phyloP scores from a whole-genome alignment of 306 rosid genomes.

The Myrica gale region DNA sequence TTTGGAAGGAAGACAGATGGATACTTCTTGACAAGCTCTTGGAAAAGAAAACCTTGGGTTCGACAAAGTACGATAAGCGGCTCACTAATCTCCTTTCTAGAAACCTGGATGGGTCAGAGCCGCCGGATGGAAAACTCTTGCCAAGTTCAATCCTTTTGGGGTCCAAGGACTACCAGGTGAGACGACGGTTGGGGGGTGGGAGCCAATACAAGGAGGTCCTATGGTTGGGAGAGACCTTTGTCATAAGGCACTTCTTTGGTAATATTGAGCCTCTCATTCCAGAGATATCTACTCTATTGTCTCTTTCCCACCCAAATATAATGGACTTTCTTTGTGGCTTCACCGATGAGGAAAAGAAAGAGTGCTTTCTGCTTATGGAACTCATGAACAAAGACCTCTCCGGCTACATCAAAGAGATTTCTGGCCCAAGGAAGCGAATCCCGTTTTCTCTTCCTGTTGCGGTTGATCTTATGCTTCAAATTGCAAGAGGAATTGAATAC shows the following conservation, averaged over 20 bases:
- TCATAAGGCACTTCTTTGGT: conserved; percentile 57
- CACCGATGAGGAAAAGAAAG: conserved; percentile 73
- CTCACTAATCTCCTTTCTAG: conserved; percentile 51
- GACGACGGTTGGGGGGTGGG: conserved; percentile 70
- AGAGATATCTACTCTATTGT: conserved; percentile 55
- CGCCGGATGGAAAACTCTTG: conserved; percentile 48
- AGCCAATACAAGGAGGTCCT: conserved; percentile 69
- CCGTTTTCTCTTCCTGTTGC: conserved; percentile 74
- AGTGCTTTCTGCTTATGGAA: conserved; percentile 72
- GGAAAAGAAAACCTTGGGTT: conserved; percentile 50
- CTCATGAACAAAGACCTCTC: conserved; percentile 70
- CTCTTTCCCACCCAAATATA: conserved; percentile 83
- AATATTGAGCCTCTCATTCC: conserved; percentile 59
- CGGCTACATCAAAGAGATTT: conserved; percentile 59
- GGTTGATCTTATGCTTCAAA: conserved; percentile 88
- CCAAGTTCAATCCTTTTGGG: conserved; percentile 66
- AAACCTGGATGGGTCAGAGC: conserved; percentile 47
- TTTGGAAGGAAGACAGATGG: conserved; percentile 86
- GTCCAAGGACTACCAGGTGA: conserved; percentile 69
- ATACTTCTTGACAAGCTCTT: conserved; percentile 45
- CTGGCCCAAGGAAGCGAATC: conserved; percentile 55
- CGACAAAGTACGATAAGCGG: conserved; percentile 50
- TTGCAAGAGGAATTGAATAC: conserved; percentile 87
- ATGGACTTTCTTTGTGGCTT: conserved; percentile 64
- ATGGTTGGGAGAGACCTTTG: conserved; percentile 89